phyloP scores from a whole-genome alignment of 139 green algal species.

The Astrephomene gubernaculifera region DNA sequence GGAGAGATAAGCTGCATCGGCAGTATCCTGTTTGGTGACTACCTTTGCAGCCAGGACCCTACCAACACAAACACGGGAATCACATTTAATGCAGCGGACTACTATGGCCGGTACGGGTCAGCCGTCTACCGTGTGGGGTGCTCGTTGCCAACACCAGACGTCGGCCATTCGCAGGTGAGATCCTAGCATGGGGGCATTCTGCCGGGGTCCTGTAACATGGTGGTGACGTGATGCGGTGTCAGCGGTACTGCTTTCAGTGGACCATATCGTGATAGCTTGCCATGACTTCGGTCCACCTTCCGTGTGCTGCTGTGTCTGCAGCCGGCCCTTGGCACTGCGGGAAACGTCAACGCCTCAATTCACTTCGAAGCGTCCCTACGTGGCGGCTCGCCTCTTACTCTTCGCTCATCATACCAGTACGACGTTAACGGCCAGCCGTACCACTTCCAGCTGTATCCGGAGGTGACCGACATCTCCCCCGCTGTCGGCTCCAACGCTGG shows the following conservation, averaged over 20 bases:
- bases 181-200: no score
- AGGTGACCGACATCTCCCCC: constrained; percentile 42
- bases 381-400: constrained; percentile 11
- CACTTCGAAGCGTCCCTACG: constrained; percentile 52
- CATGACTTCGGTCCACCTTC: no score
- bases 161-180: background rate
- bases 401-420: constrained; percentile 14
- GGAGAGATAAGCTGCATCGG: constrained; percentile 14
- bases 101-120: background rate
- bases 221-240: no score
- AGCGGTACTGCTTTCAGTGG: no score
- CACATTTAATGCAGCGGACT: background rate
- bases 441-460: constrained; percentile 57
- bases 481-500: constrained; percentile 38
- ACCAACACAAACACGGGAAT: background rate
- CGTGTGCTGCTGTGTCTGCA: background rate
- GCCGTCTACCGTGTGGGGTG: constrained; percentile 10
- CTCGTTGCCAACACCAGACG: background rate
- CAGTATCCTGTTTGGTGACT: constrained; percentile 35
- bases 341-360: constrained; percentile 34
- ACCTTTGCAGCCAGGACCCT: constrained; percentile 19
- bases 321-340: constrained; percentile 41
- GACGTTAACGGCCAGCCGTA: constrained; percentile 41
- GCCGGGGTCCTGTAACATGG: no score
- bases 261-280: no score